phyloP scores from a whole-genome alignment of 2,329 filamentous ascomycete genomes.

The Tolypocladium tropicale region DNA sequence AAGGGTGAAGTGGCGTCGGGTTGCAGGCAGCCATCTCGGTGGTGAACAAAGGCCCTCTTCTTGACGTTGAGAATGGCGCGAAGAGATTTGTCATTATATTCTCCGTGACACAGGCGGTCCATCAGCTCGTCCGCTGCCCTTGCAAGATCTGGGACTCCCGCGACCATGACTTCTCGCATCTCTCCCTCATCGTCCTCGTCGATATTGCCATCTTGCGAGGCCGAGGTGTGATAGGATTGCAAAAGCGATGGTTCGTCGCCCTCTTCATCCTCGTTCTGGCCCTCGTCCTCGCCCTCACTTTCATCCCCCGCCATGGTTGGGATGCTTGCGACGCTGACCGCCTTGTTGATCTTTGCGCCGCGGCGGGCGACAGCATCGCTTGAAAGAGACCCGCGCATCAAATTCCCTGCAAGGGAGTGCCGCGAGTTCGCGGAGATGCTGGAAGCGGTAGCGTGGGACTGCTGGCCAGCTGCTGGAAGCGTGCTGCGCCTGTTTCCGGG shows the following conservation, averaged over 20 bases:
- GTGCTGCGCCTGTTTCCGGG: neutral
- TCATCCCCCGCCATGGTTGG: neutral
- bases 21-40: neutral
- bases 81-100: neutral
- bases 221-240: neutral
- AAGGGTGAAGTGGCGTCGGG: constrained; percentile 9
- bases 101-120: neutral
- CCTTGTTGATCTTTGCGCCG: neutral
- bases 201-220: neutral
- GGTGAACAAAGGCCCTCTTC: neutral
- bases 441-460: neutral
- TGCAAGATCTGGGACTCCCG: constrained; percentile 1
- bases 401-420: neutral
- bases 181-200: neutral
- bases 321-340: constrained; percentile 2
- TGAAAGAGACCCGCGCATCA: neutral
- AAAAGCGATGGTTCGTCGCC: neutral
- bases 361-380: neutral
- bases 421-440: neutral
- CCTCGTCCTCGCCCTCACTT: neutral
- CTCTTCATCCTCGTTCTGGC: neutral
- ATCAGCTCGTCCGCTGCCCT: constrained; percentile 3
- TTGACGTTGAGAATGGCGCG: neutral
- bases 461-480: neutral
- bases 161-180: neutral